phyloP scores from a whole-genome alignment of 495 filamentous ascomycete species.

The Talaromyces stipitatus region DNA sequence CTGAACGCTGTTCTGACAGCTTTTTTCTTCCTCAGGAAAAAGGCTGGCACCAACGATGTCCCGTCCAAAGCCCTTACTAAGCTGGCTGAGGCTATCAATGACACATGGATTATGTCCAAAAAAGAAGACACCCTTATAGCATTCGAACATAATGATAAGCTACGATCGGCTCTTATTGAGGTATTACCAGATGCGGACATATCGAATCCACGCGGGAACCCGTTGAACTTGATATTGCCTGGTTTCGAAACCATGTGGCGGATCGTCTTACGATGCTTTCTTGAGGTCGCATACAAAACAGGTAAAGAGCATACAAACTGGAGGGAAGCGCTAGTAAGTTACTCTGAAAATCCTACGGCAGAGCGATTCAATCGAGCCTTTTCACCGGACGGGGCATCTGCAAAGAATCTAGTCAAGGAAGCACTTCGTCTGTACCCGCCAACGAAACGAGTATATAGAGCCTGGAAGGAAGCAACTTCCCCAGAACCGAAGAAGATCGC shows the following conservation, averaged over 20 bases:
- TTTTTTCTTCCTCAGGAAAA: slow-evolving; percentile 27
- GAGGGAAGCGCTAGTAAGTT: slow-evolving; percentile 20
- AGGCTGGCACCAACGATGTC: background rate
- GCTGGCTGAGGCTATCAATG: slow-evolving; percentile 43
- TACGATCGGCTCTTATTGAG: slow-evolving; percentile 8
- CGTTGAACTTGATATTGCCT: slow-evolving; percentile 55
- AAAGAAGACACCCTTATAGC: background rate
- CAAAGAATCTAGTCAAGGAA: slow-evolving; percentile 50
- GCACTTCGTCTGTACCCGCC: slow-evolving; percentile 67
- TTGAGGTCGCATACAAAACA: slow-evolving; percentile 44
- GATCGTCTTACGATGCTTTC: slow-evolving; percentile 48
- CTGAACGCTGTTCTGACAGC: slow-evolving; percentile 30
- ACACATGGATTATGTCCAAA: slow-evolving; percentile 51
- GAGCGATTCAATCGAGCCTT: slow-evolving; percentile 4
- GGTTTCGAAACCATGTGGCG: slow-evolving; percentile 67
- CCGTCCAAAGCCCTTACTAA: slow-evolving; percentile 2
- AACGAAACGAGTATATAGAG: slow-evolving; percentile 51
- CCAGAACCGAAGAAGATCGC: slow-evolving; percentile 5
- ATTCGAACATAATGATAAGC: slow-evolving; percentile 11
- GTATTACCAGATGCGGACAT: slow-evolving; percentile 15
- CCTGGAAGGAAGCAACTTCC: slow-evolving; percentile 2
- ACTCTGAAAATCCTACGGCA: slow-evolving; percentile 16
- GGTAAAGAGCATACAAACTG: slow-evolving; percentile 10
- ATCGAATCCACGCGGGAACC: slow-evolving; percentile 23
- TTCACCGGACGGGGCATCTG: background rate